Base-by-base conservation (phyloP, 352 stramenopile genomes). In the Pythium phragmitis region DNA sequence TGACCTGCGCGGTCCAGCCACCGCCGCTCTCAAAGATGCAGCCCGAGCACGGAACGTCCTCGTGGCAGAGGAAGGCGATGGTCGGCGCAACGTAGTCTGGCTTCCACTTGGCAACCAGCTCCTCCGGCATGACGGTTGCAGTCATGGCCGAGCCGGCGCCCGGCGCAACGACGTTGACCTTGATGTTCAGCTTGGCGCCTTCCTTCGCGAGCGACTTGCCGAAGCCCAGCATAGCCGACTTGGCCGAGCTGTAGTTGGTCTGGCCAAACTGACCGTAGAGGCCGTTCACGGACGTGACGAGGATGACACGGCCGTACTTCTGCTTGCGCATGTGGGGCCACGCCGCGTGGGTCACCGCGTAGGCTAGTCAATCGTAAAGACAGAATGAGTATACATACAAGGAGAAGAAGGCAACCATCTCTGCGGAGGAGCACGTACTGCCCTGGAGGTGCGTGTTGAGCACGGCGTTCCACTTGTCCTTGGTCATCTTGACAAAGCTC, bases 191-290 rank as follows among this genome's bases (percentile, higher is more conserved):
- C 42, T 75, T 72, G 36, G 71, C 82, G 54, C 89, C 90, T 67
- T 97, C 90, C 70, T 92, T 84, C 37, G 89, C 89, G 37, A 98
- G 74, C 52, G 97, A 87, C 70, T 96, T 93, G 60, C 89, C 96
- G 58, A 98, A 88, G 43, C 94, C 94, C 45, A 98, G 89, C 71
- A 98, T 92, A 4, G 89, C 94, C 16, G 96, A 69, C 81, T 99
- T 98, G 50, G 80, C 78, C 17, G 84, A 78, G 63, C 79, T 88
- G 74, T 97, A 97, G 73, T 97, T 96, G 52, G 88, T 89, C 75
- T 97, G 90, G 23, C 90, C 90, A 55, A 96, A 96, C 73, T 96
- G 88, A 42, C 90, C 90, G 75, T 96, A 96, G 26, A 97, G 75
- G 33, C 90, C 90, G 59, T 93, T 91, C 46, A 89, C 80, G 28